These are phyloP conservation scores for Pisolithus tinctorius DNA, from an alignment of 768 basidiomycete species.

Conservation along the genomic window DNA sequence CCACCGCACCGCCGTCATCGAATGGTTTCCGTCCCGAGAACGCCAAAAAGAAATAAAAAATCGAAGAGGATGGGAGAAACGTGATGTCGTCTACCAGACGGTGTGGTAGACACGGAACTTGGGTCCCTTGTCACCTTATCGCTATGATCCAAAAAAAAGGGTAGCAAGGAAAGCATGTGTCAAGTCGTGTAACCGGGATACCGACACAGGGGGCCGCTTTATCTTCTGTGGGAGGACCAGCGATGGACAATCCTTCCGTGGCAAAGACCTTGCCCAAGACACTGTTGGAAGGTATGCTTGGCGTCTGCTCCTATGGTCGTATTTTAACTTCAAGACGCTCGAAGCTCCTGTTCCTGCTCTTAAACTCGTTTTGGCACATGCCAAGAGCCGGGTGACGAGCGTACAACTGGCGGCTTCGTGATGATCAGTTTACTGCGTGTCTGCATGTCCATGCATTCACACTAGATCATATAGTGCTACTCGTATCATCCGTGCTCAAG, in stretches of 20 bases:
- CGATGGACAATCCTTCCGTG: conserved; percentile 52
- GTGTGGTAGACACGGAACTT: conserved; percentile 45
- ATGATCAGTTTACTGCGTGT: conserved; percentile 39
- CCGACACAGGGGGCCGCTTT: conserved; percentile 65
- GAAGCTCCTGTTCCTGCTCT: conserved; percentile 21
- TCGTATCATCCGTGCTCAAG: conserved; percentile 50
- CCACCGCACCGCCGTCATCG: conserved; percentile 46
- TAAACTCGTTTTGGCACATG: conserved; percentile 39
- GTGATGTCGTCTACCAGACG: conserved; percentile 31
- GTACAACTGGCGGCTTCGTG: conserved; percentile 66
- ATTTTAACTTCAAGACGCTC: conserved; percentile 1
- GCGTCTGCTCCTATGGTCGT: conserved; percentile 15
- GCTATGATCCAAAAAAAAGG: conserved; percentile 41
- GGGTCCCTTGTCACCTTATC: conserved; percentile 50
- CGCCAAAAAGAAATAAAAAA: conserved; percentile 48
- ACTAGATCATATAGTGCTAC: conserved; percentile 40
- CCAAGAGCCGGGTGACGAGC: conserved; percentile 52
- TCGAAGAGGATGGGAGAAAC: conserved; percentile 72
- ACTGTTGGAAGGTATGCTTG: conserved; percentile 32
- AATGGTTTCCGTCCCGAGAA: conserved; percentile 59
- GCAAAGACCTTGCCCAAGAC: conserved; percentile 43
- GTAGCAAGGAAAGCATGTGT: conserved; percentile 41
- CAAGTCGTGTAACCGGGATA: background rate
- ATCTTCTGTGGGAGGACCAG: conserved; percentile 56
- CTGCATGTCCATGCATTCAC: background rate